Conservation (phyloP, 1,139 yeast genomes). For the Yamadazyma friedrichii region DNA sequence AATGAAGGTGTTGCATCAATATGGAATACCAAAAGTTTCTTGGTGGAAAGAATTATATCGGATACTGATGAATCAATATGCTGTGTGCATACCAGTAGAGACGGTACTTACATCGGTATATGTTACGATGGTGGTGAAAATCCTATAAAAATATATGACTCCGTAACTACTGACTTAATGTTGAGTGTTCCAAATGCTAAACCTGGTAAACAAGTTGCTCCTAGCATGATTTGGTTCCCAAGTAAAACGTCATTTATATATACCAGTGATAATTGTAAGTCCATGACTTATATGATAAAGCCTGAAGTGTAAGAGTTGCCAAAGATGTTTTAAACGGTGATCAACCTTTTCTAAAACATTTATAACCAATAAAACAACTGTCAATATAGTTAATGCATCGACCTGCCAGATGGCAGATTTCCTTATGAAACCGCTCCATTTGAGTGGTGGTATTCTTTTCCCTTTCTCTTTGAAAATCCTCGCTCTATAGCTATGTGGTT, state of each 20-base stretch:
- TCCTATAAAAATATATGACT: constrained; percentile 39
- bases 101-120: constrained; percentile 46
- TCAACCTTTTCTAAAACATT: not conserved
- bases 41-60: constrained; percentile 42
- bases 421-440: too few relatives aligned
- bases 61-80: constrained; percentile 51
- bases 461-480: too few relatives aligned
- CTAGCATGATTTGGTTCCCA: constrained; percentile 44
- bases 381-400: too few relatives aligned
- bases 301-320: not conserved
- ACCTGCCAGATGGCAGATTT: too few relatives aligned
- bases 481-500: too few relatives aligned
- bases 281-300: constrained; percentile 24
- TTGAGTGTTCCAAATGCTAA: constrained; percentile 37
- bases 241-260: constrained; percentile 33
- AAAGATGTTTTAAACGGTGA: too few relatives aligned
- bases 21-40: constrained; percentile 53
- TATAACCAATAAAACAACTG: too few relatives aligned
- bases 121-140: constrained; percentile 44
- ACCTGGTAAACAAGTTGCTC: constrained; percentile 33
- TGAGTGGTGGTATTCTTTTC: too few relatives aligned
- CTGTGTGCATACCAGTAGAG: constrained; percentile 41
- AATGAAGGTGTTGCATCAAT: constrained; percentile 68
- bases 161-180: constrained; percentile 27
- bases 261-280: constrained; percentile 35